Base-by-base conservation (phyloP, 2,329 filamentous ascomycete species). In the Phaeosphaeriaceae sp. region DNA sequence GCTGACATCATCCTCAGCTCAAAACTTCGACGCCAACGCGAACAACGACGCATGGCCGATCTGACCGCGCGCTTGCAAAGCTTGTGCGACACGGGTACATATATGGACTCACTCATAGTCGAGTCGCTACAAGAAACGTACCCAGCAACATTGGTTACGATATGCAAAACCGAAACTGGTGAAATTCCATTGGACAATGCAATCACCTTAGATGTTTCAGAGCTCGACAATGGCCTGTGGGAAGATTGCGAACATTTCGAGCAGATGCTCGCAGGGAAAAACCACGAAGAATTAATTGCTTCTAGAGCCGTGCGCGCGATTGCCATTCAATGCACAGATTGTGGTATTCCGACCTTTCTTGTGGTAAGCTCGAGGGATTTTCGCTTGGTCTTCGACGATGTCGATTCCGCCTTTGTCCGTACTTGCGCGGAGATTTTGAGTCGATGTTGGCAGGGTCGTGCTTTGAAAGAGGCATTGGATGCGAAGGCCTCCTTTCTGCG, bases 401-500 rank as follows among this genome's bases (percentile, higher is more conserved):
- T 82, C 1, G 82, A 84, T 54, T 66, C 79, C 0, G 82, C 80
- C 78, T 83, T 83, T 47, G 69, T 83, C 0, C 72, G 80, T 4
- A 72, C 71, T 3, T 82, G 80, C 49, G 77, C 81, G 0, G 62
- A 64, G 5, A 68, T 81, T 1, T 63, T 82, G 7, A 76, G 75
- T 3, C 73, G 78, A 3, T 72, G 71, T 21, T 78, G 77, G 66
- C 81, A 83, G 26, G 75, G 78, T 19, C 69, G 64, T 1, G 63
- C 77, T 11, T 62, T 83, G 0, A 64, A 73, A 23, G 80, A 83
- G 59, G 81, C 79, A 0, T 72, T 82, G 56, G 66, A 67, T 13
- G 79, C 80, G 0, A 83, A 83, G 53, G 80, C 82, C 1, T 76
- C 67, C 2, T 84, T 84, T 55, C 67, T 83, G 0, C 74, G 81